Percentiles rank a stretch among this genome's conserved stretches.
phyloP scores from a whole-genome alignment of 345 rosid genomes.

The Cardamine occulta region DNA sequence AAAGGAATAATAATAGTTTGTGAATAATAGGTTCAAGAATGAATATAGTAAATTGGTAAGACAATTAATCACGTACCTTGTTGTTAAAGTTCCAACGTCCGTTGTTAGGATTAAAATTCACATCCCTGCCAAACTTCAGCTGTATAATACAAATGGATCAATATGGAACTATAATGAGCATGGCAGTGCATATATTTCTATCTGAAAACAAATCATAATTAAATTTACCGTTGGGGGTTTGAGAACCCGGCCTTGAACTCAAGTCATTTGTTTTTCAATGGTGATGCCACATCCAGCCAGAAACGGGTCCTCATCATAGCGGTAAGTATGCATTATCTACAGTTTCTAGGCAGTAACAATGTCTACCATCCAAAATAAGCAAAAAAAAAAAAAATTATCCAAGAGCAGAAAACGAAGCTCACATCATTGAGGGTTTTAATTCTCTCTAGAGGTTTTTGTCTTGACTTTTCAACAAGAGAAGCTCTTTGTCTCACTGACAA shows the following conservation, averaged over 20 bases:
- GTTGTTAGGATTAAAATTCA: conserved; percentile 61
- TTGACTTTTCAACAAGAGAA: conserved; percentile 73
- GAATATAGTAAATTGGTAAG: conserved; percentile 10
- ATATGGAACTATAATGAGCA: conserved; percentile 8
- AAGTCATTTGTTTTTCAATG: conserved; percentile 61
- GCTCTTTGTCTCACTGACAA: conserved; percentile 69
- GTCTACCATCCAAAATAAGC: conserved; percentile 29
- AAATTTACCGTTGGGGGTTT: conserved; percentile 71
- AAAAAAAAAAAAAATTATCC: neutral
- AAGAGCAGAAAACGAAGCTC: conserved; percentile 41
- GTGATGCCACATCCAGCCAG: conserved; percentile 73
- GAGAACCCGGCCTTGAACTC: conserved; percentile 79
- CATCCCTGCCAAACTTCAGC: conserved; percentile 78
- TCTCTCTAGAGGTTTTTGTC: conserved; percentile 82
- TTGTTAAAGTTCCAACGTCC: conserved; percentile 94
- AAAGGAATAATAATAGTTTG: neutral
- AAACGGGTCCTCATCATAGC: conserved; percentile 61
- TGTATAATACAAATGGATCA: conserved; percentile 47
- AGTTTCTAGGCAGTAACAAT: conserved; percentile 34
- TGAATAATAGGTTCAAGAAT: conserved; percentile 7
- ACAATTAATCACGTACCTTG: conserved; percentile 54
- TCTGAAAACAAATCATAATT: conserved; percentile 16
- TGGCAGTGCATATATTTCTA: neutral
- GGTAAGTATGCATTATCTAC: conserved; percentile 65
- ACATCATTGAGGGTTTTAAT: conserved; percentile 66